A percentile compares a stretch with the other conserved stretches of the same genome.
Evolutionary conservation across 2,329 filamentous ascomycete genomes (phyloP).

Genomic region (Lasiodiplodia theobromae): DNA sequence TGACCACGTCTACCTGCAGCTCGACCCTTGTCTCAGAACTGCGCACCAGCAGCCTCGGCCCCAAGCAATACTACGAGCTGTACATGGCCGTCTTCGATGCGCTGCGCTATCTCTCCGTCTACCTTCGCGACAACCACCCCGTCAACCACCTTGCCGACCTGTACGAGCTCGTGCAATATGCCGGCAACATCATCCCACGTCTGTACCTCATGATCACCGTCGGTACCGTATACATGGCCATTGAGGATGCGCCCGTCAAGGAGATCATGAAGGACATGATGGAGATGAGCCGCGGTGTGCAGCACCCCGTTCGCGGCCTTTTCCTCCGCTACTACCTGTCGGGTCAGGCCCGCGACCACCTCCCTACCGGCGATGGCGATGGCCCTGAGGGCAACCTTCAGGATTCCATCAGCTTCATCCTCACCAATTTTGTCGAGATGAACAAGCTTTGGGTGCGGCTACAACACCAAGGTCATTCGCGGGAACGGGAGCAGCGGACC

Average conservation of each 20-base stretch:
- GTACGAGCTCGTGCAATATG: slow-evolving; percentile 97
- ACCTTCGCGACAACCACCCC: slow-evolving; percentile 95
- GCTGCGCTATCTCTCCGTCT: slow-evolving; percentile 92
- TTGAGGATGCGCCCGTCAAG: slow-evolving; percentile 97
- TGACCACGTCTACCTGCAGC: slow-evolving; percentile 57
- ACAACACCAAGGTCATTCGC: slow-evolving; percentile 96
- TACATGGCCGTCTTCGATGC: slow-evolving; percentile 99
- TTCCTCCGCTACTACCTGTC: slow-evolving; percentile 97
- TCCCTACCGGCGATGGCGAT: slow-evolving; percentile 82
- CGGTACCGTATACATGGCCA: slow-evolving; percentile 98
- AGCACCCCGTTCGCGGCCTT: slow-evolving; percentile 93
- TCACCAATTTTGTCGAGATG: slow-evolving; percentile 99
- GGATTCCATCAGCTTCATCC: slow-evolving; percentile 96
- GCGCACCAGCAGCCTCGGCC: slow-evolving; percentile 94
- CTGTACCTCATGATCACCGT: slow-evolving; percentile 99
- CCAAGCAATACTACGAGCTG: slow-evolving; percentile 99
- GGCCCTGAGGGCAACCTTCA: slow-evolving; percentile 95
- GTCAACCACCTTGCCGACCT: slow-evolving; percentile 97
- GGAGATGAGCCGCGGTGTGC: slow-evolving; percentile 99
- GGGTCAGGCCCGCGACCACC: slow-evolving; percentile 87
- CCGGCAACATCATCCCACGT: slow-evolving; percentile 94
- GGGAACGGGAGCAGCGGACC: slow-evolving; percentile 90
- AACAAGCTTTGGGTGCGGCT: slow-evolving; percentile 99
- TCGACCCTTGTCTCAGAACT: slow-evolving; percentile 98
- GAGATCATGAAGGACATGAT: slow-evolving; percentile 99